Conservation (phyloP, 352 stramenopile genomes). For the Phytopythium mirpurense region DNA sequence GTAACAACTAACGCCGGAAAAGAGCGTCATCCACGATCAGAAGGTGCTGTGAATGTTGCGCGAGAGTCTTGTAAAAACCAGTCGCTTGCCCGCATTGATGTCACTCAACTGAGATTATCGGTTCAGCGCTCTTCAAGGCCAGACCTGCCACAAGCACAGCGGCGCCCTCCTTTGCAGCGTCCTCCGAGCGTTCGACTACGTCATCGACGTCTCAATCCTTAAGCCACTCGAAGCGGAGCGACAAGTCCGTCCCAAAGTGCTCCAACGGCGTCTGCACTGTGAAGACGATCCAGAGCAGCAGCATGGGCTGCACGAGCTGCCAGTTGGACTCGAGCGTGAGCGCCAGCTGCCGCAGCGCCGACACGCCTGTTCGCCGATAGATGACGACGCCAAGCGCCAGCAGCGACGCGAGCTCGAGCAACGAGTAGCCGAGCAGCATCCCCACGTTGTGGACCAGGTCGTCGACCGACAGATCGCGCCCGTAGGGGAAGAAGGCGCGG, state of each 20-base stretch:
- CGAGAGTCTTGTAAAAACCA: no score
- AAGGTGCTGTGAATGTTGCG: no score
- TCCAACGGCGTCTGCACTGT: slow-evolving; percentile 5
- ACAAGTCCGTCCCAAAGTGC: slow-evolving; percentile 16
- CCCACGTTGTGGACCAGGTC: slow-evolving; percentile 8
- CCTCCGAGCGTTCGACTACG: no score
- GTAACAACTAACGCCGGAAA: no score
- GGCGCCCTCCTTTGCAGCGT: no score
- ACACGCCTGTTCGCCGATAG: slow-evolving; percentile 1
- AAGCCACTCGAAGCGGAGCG: not conserved
- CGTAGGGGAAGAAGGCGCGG: slow-evolving; percentile 22
- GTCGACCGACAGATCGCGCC: slow-evolving; percentile 9
- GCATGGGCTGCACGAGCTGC: slow-evolving; percentile 14
- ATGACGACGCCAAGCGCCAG: slow-evolving; percentile 6
- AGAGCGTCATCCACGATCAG: no score
- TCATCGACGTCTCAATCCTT: no score
- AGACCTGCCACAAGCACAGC: no score
- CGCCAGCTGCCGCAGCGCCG: slow-evolving; percentile 10
- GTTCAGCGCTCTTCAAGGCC: no score
- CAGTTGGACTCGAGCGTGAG: slow-evolving; percentile 22
- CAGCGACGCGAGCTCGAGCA: slow-evolving; percentile 10
- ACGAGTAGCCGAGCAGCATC: slow-evolving; percentile 6
- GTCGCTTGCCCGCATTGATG: no score
- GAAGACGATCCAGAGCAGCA: not conserved
- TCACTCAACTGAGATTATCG: no score